Evolutionary conservation across 768 basidiomycete species (phyloP).

Genomic region (Clitopilus passeckerianus): DNA sequence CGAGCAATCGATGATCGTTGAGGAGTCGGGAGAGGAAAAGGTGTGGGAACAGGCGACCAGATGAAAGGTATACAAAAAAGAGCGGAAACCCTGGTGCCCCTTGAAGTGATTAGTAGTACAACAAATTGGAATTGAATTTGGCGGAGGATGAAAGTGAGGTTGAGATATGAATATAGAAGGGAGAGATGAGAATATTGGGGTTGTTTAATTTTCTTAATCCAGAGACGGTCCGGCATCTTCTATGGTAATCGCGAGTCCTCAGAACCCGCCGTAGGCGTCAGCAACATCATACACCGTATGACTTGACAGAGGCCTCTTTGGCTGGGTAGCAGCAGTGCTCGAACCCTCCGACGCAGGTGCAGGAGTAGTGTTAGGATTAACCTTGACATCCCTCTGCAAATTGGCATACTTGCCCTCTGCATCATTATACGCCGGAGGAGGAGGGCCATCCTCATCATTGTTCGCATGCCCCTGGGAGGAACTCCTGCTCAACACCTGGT

Average conservation of each 20-base stretch:
- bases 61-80: background rate
- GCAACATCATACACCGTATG: constrained; percentile 56
- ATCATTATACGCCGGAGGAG: constrained; percentile 6
- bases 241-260: constrained; percentile 12
- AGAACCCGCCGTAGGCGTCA: constrained; percentile 71
- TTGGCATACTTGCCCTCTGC: constrained; percentile 11
- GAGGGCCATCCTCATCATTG: constrained; percentile 1
- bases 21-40: background rate
- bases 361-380: constrained; percentile 2
- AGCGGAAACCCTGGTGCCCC: background rate
- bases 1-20: background rate
- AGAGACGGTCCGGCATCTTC: background rate
- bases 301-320: constrained; percentile 11
- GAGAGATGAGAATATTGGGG: background rate
- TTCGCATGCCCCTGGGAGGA: constrained; percentile 8
- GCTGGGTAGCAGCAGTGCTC: background rate
- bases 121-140: background rate
- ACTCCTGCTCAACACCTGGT: background rate
- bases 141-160: background rate
- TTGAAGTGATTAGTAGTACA: background rate
- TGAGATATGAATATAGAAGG: background rate
- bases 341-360: background rate
- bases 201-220: background rate
- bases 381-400: constrained; percentile 15
- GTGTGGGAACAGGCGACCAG: background rate